These are phyloP conservation scores for Daldinia sp. DNA, from an alignment of 2,329 filamentous ascomycete genomes.

Conservation along the genomic window DNA sequence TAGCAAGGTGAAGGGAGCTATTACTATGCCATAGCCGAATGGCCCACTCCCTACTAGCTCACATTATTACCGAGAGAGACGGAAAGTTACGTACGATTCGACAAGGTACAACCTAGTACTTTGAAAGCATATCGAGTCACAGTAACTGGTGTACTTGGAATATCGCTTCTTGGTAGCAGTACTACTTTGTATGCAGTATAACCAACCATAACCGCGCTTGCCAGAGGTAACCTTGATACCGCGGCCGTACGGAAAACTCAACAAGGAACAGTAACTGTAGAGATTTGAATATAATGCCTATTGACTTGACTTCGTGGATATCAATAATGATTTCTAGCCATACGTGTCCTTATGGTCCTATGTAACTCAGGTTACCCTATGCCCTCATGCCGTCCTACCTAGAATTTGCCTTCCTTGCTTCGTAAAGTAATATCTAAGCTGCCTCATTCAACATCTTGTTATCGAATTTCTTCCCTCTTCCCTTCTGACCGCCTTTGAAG, in stretches of 20 bases:
- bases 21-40: neutral
- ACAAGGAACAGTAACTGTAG: neutral
- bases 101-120: constrained; percentile 9
- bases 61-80: neutral
- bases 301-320: neutral
- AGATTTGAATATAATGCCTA: neutral
- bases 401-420: neutral
- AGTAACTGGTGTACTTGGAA: neutral
- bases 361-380: neutral
- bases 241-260: neutral
- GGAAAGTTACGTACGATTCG: neutral
- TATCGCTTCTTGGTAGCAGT: neutral
- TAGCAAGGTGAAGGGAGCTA: neutral
- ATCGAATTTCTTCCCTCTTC: constrained; percentile 65
- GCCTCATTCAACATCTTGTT: constrained; percentile 54
- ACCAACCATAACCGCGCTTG: constrained; percentile 4
- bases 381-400: neutral
- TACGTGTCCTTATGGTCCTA: neutral
- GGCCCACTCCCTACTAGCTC: constrained; percentile 3
- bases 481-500: constrained; percentile 81
- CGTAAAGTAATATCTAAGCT: neutral
- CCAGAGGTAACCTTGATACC: constrained; percentile 2
- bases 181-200: neutral
- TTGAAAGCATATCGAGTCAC: neutral
- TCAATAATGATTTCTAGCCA: constrained; percentile 1